A percentile compares a stretch with the other conserved stretches of the same genome.
Evolutionary conservation across 1,139 yeast species (phyloP).

Genomic region (Yamadazyma trypodendri): DNA sequence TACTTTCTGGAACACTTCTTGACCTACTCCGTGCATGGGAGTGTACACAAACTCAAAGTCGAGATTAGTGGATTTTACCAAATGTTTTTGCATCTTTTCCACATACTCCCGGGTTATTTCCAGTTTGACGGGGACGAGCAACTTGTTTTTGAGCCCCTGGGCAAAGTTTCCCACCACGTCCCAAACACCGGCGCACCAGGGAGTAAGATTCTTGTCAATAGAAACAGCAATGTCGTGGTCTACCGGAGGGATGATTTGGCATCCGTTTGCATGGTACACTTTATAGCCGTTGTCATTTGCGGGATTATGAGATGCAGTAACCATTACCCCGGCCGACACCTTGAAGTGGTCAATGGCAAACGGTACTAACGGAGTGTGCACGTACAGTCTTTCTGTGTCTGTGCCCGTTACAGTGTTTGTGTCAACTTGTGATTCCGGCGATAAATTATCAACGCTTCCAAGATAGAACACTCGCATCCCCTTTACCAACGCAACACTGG

Average conservation of each 20-base stretch:
- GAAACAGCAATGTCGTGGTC: conserved; percentile 68
- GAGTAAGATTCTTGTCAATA: conserved; percentile 60
- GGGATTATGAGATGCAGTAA: conserved; percentile 96
- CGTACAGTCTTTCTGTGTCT: conserved; percentile 28
- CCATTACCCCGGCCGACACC: conserved; percentile 88
- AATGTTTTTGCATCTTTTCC: conserved; percentile 24
- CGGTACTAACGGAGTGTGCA: conserved; percentile 93
- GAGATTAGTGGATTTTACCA: conserved; percentile 23
- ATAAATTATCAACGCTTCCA: conserved; percentile 32
- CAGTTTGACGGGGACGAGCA: conserved; percentile 27
- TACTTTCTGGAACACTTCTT: conserved; percentile 41
- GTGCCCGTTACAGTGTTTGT: conserved; percentile 2
- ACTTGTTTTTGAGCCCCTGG: conserved; percentile 19
- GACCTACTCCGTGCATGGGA: conserved; percentile 95
- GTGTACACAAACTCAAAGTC: conserved; percentile 69
- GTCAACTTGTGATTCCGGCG: too few relatives aligned
- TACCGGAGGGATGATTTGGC: conserved; percentile 94
- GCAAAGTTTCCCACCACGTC: conserved; percentile 37
- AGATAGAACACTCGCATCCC: conserved; percentile 72
- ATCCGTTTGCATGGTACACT: conserved; percentile 90
- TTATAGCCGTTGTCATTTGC: conserved; percentile 92
- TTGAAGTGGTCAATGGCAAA: conserved; percentile 64
- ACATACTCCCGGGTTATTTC: conserved; percentile 38
- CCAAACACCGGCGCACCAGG: conserved; percentile 57
- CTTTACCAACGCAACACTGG: conserved; percentile 64